Percentiles rank a stretch among this genome's conserved stretches.
These are phyloP conservation scores for Neofusicoccum ribis DNA, from an alignment of 2,329 filamentous ascomycete genomes.

Conservation along the genomic window DNA sequence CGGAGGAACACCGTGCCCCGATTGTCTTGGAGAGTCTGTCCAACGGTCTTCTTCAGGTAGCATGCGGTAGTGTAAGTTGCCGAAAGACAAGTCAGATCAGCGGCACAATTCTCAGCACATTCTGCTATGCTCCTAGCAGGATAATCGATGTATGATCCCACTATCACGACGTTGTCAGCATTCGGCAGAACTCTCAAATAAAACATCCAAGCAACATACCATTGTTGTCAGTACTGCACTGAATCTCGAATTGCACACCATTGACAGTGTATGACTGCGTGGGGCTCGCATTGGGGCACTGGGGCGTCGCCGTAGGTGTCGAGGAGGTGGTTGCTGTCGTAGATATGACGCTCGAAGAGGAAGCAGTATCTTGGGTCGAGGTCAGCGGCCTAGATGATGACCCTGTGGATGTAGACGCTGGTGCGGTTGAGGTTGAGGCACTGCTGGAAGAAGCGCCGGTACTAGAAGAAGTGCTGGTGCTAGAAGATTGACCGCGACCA, in stretches of 20 bases:
- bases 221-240: background rate
- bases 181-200: background rate
- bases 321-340: background rate
- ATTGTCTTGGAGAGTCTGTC: background rate
- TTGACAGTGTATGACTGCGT: background rate
- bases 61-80: background rate
- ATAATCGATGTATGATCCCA: background rate
- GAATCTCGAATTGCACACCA: background rate
- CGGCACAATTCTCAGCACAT: background rate
- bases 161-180: background rate
- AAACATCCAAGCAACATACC: background rate
- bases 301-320: background rate
- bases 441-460: too few species aligned
- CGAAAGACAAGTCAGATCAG: background rate
- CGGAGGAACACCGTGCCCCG: background rate
- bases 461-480: too few species aligned
- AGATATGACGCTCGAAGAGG: background rate
- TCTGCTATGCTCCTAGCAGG: background rate
- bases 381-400: too few species aligned
- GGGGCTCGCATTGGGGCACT: background rate
- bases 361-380: too few species aligned
- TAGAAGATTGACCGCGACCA: too few species aligned
- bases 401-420: too few species aligned
- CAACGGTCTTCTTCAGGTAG: background rate
- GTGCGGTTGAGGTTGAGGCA: too few species aligned